Evolutionary conservation across 345 rosid species (phyloP), one percentile per base, ranked within the genome.

Genomic region (Diplotaxis tenuifolia): DNA sequence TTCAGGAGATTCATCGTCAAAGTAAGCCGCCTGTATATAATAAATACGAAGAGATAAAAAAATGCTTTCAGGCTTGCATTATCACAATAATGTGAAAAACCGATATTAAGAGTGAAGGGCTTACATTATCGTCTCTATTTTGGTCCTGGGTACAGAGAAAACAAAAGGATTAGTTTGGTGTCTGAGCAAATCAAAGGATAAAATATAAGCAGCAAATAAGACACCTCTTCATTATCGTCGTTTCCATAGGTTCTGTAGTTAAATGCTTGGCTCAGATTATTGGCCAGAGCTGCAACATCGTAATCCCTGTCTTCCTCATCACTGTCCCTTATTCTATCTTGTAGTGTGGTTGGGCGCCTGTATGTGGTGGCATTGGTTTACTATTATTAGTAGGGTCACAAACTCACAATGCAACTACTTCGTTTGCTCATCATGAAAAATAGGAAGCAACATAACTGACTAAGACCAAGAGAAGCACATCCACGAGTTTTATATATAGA

Each of bases 341-440:
- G 98, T 80, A 92, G 73, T 21, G 96, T 90, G 45, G 92, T 89
- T 20, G 99, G 99, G 22, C 97, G 97, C 74, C 99, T 95, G 92
- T 69, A 83, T 10, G 79, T 23, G 61, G 79, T 23, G 61, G 23
- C 47, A 61, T 60, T 34, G 28, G 57, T 75, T 22, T 70, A 68
- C 54, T 19, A 67, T 72, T 19, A 69, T 72, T 12, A 53, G 9
- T 11, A 36, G 27, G 8, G 53, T 68, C 72, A 55, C 50, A 34
- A 32, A 7, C 36, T 68, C 72, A 55, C 50, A 34, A 32, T 68
- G 47, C 14, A 67, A 52, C 62, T 53, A 53, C 31, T 67, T 8
- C 20, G 49, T 31, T 67, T 49, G 59, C 45, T 66, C 45, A 28
- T 49, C 49, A 49, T 27, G n/a, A 21, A 38, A 55, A 69, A 34